These are phyloP conservation scores for Chrysanthemum lavandulifolium DNA, from an alignment of 129 eudicot genomes.

Conservation along the genomic window DNA sequence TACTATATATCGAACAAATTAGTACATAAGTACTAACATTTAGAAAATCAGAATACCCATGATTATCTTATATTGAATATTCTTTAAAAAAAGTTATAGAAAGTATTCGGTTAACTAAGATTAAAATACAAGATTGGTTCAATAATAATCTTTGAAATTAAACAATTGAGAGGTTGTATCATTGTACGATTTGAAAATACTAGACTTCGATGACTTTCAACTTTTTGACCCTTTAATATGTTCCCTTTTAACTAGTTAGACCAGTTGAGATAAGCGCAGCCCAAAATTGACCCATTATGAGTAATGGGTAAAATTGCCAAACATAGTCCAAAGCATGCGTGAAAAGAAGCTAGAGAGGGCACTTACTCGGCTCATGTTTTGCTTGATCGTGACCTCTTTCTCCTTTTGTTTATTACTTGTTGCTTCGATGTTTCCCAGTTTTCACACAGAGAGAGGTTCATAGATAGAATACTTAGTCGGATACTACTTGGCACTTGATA, in stretches of 20 bases:
- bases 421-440: constrained; percentile 37
- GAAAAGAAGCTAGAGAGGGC: background rate
- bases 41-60: too few relatives aligned
- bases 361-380: constrained; percentile 49
- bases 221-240: background rate
- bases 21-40: too few relatives aligned
- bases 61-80: too few relatives aligned
- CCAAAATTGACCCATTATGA: background rate
- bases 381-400: constrained; percentile 25
- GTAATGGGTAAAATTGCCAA: background rate
- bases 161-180: background rate
- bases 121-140: background rate
- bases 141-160: background rate
- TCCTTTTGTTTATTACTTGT: constrained; percentile 31
- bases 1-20: too few relatives aligned
- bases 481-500: background rate
- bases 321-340: background rate
- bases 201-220: background rate
- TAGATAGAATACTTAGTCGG: background rate
- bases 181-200: background rate
- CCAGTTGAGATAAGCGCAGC: background rate
- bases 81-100: too few relatives aligned
- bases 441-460: constrained; percentile 26
- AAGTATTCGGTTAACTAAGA: background rate
- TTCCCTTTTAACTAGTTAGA: background rate